A percentile compares a stretch with the other conserved stretches of the same genome.
Conservation (phyloP, 2,329 filamentous ascomycete species). For the Fusarium redolens region DNA sequence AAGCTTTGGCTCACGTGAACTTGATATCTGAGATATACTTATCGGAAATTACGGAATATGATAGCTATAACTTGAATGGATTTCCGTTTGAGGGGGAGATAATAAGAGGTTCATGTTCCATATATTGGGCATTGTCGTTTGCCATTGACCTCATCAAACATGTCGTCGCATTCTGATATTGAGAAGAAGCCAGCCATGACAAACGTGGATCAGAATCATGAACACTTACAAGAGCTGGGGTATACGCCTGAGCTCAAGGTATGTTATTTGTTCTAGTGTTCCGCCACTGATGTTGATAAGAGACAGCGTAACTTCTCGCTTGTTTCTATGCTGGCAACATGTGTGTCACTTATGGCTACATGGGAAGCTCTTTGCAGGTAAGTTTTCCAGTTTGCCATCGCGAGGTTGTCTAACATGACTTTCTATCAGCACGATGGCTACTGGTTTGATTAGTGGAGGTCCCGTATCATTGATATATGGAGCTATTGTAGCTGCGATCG, state of each 20-base stretch:
- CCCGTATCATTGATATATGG: conserved; percentile 28
- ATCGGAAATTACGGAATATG: not conserved
- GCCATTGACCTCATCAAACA: no score
- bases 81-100: not conserved
- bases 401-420: not conserved
- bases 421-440: conserved; percentile 10
- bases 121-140: no score
- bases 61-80: not conserved
- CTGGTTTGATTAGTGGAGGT: conserved; percentile 23
- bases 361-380: conserved; percentile 35
- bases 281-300: no score
- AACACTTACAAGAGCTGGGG: no score
- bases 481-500: conserved; percentile 8
- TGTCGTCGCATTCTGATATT: no score
- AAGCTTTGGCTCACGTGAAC: accelerated
- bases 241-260: no score
- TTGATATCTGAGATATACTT: accelerated
- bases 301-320: conserved; percentile 25
- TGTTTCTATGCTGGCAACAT: conserved; percentile 7
- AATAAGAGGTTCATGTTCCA: not conserved
- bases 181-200: no score
- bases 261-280: no score
- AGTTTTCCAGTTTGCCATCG: no score
- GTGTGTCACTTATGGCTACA: conserved; percentile 23
- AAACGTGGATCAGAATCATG: no score